Evolutionary conservation across 371 early-diverging fungal genomes (phyloP), one percentile per base, ranked within the genome.

Genomic region (Apophysomyces elegans): DNA sequence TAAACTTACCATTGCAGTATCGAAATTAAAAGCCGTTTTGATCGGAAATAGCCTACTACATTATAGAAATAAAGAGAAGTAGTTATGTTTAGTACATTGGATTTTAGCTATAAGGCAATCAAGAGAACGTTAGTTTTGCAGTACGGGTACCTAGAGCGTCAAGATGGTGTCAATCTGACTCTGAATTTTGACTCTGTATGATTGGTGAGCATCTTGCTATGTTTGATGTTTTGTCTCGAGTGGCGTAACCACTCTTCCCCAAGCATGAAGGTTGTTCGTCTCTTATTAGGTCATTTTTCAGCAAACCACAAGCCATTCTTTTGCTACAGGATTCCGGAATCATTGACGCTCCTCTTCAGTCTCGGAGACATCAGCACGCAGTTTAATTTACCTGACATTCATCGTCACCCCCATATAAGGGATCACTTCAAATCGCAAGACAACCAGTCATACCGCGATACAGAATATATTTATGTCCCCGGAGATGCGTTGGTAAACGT

Each of bases 231-330:
- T 47, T 47, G 11, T n/a, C n/a, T 13, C 21, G 13, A 16, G 54
- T 50, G 54, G 54, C 54, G 54, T 50, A 50, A 50, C 43, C 32
- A 26, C 32, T 26, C 32, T 26, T 43, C 43, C 13, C 12, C 38
- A 43, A 60, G 32, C 14, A 71, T 71, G 71, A 71, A 71, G 54
- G 67, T 71, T 18, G 57, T 41, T 45, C 61, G 61, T 58, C 65
- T 66, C 37, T 47, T 70, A 37, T 44, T 71, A 56, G 67, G 67
- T 9, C 59, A 70, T 46, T 64, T 63, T 63, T 44, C 50, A 37
- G 50, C 63, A 39, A 50, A 16, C 5, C 57, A 59, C n/a, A 58
- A 56, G 37, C 74, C 67, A 3, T 64, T 73, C 39, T 67, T 67
- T 62, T 50, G 67, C 3, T 73, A 73, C 43, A 65, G 59, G 36